phyloP scores from a whole-genome alignment of 306 rosid species.

The Lathyrus tuberosus region DNA sequence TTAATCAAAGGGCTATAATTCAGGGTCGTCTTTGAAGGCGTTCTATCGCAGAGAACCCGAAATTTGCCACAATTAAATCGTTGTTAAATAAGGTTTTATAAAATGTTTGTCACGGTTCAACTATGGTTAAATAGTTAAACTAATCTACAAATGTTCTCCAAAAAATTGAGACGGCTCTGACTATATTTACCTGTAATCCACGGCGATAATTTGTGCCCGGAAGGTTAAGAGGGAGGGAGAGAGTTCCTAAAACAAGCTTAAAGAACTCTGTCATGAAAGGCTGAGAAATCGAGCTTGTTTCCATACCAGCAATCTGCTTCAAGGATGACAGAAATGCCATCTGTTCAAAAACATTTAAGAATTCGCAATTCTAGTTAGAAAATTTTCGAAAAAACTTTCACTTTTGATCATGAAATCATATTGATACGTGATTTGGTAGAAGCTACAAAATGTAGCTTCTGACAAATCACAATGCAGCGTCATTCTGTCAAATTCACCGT shows the following conservation, averaged over 20 bases:
- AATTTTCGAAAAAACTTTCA: no score
- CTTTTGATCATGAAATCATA: no score
- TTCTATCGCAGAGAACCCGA: no score
- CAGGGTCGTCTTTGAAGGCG: no score
- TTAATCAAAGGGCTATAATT: no score
- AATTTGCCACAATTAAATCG: no score
- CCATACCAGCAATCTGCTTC: conserved; percentile 91
- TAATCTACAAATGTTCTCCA: no score
- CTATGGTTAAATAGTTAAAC: no score
- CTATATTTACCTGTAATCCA: conserved; percentile 64
- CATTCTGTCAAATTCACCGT: background rate
- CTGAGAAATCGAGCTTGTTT: conserved; percentile 59
- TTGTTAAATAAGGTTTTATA: no score
- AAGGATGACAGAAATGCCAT: conserved; percentile 92
- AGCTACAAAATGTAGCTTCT: background rate
- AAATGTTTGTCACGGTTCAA: no score
- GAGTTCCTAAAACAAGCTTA: conserved; percentile 87
- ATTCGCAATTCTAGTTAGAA: background rate
- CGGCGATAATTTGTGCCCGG: conserved; percentile 85
- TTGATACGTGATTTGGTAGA: background rate
- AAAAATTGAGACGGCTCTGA: background rate
- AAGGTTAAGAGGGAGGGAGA: conserved; percentile 89
- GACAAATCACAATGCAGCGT: background rate
- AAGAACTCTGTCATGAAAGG: conserved; percentile 84
- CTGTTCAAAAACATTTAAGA: conserved; percentile 46